Conservation (phyloP, 2,329 filamentous ascomycete species). For the Purpureocillium takamizusanense region DNA sequence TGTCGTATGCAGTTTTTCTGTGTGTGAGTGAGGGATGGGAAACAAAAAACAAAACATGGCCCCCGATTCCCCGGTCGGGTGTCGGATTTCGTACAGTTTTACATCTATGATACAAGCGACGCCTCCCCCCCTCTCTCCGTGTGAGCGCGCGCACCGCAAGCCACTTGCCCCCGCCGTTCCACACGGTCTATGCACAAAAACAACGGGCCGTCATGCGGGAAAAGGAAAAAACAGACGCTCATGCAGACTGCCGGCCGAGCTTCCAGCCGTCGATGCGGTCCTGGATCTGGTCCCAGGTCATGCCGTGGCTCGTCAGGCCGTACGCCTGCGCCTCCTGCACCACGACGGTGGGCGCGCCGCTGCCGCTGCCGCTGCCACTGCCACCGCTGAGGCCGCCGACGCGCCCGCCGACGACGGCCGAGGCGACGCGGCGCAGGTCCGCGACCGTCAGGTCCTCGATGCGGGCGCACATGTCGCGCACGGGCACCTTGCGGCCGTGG, state of each 20-base stretch:
- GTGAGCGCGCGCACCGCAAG: too few species aligned
- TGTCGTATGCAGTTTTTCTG: too few species aligned
- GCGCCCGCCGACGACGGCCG: constrained; percentile 65
- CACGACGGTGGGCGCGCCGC: constrained; percentile 86
- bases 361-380: constrained; percentile 67
- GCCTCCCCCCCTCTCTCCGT: too few species aligned
- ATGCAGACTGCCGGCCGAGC: constrained; percentile 53
- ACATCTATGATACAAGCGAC: neutral
- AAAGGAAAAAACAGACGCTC: too few species aligned
- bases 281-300: constrained; percentile 86
- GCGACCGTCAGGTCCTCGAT: constrained; percentile 75
- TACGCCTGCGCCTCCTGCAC: constrained; percentile 81
- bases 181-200: too few species aligned
- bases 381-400: constrained; percentile 68
- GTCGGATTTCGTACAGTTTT: too few species aligned
- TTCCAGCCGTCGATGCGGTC: constrained; percentile 77
- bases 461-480: constrained; percentile 82
- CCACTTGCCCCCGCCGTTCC: too few species aligned
- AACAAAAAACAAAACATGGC: too few species aligned
- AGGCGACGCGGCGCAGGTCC: constrained; percentile 76
- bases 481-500: constrained; percentile 86
- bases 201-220: too few species aligned
- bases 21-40: too few species aligned
- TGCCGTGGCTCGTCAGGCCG: constrained; percentile 55
- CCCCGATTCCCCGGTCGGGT: too few species aligned